Evolutionary conservation across 2,329 filamentous ascomycete genomes (phyloP), one percentile per base, ranked within the genome.

Genomic region (Aschersonia sp.): DNA sequence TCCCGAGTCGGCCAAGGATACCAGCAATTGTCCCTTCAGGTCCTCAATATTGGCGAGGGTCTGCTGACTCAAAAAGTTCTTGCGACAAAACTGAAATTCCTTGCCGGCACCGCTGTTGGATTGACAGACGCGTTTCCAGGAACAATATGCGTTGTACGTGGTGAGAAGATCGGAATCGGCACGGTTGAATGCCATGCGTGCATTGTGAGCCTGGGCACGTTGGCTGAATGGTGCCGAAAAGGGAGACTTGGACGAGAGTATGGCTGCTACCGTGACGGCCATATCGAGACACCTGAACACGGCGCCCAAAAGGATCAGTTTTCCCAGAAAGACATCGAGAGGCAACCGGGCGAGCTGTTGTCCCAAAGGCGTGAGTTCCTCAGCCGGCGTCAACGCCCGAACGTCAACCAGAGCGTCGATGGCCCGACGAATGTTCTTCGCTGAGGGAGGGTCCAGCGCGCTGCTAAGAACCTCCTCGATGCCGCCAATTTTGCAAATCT

Each of bases 341-440:
- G 92, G 92, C 5, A 98, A 66, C 52, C 88, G 85, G 1, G 92
- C 89, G 31, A 98, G 74, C 60, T 96, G 89, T 43, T 80, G 73
- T 4, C 92, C 92, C 12, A 98, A 73, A 1, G 88, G 79, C 0
- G 92, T 98, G 42, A 98, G 70, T 46, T 91, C 85, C 64, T 98
- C 92, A 3, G 72, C 67, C 9, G 77, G 63, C 0, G 89, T 96
- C 46, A 98, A 70, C 4, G 92, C 92, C 51, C 89, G 85, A 12
- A 96, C 92, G 59, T 98, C 92, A 43, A 97, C 79, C 4, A 98
- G 76, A 3, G 91, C 88, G 61, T 97, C 91, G 48, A 98, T 84
- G 1, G 92, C 91, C 38, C 91, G 80, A 30, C 88, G 83, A 45
- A 98, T 94, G 56, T 97, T 98, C 67, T 91, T 94, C 0, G 85